Evolutionary conservation across 148 eudicot genomes (phyloP).

Genomic region (Cornus controversa): DNA sequence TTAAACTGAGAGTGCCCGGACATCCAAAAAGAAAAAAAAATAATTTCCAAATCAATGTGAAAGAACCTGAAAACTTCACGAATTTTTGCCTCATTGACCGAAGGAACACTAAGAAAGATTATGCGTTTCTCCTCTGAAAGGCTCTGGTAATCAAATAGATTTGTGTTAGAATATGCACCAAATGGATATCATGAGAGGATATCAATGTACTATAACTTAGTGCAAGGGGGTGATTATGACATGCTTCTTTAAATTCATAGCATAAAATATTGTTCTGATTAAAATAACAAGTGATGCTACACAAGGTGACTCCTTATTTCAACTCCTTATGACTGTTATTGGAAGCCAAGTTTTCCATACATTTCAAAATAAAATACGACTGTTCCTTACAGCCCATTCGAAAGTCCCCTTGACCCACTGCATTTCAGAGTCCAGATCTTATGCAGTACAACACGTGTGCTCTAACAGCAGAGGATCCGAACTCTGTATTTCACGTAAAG

Average conservation of each 20-base stretch:
- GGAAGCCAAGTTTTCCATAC: background rate
- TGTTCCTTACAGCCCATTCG: too few species aligned
- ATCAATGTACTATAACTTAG: background rate
- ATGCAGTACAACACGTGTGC: too few species aligned
- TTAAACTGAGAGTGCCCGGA: background rate
- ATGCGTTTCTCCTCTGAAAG: too few species aligned
- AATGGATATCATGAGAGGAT: background rate
- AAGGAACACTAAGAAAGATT: too few species aligned
- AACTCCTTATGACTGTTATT: background rate
- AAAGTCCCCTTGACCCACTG: too few species aligned
- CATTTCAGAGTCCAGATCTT: too few species aligned
- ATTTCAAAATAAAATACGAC: background rate
- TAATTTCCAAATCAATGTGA: too few species aligned
- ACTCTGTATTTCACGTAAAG: too few species aligned
- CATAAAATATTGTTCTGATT: background rate
- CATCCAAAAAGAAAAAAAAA: background rate
- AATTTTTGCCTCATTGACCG: too few species aligned
- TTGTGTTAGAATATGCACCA: slow-evolving; percentile 8
- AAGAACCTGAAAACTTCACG: too few species aligned
- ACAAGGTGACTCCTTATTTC: background rate
- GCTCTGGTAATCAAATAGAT: background rate
- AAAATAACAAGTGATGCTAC: background rate
- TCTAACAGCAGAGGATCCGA: too few species aligned
- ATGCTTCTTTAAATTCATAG: background rate
- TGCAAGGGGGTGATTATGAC: background rate